A percentile compares a stretch with the other conserved stretches of the same genome.
Conservation (phyloP, 2,329 filamentous ascomycete genomes). For the Venturia carpophila region DNA sequence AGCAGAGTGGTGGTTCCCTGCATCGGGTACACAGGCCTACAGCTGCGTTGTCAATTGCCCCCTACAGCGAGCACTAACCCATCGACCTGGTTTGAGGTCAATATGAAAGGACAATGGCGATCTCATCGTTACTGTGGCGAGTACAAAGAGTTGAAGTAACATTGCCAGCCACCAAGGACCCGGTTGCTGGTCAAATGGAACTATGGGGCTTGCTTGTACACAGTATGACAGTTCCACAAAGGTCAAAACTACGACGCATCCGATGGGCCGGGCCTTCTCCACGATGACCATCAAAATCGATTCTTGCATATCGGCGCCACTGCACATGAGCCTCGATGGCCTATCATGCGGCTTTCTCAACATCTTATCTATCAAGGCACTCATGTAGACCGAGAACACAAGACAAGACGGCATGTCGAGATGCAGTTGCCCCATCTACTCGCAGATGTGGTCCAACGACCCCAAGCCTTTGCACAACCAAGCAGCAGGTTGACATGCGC, state of each 20-base stretch:
- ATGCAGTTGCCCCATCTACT: not conserved
- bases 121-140: not conserved
- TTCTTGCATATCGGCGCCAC: not conserved
- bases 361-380: not conserved
- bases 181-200: conserved; percentile 6
- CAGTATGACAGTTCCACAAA: conserved; percentile 11
- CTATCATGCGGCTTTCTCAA: conserved; percentile 5
- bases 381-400: conserved; percentile 3
- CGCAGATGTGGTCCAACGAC: conserved; percentile 1
- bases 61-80: not conserved
- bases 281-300: conserved; percentile 1
- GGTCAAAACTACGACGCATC: conserved; percentile 9
- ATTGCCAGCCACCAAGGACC: conserved; percentile 12
- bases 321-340: conserved; percentile 3
- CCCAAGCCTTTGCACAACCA: conserved; percentile 7
- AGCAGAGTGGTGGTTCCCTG: not conserved
- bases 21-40: not conserved
- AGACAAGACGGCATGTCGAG: conserved; percentile 4
- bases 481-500: conserved; percentile 12
- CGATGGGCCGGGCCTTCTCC: not conserved
- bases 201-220: conserved; percentile 12
- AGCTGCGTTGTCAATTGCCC: not conserved
- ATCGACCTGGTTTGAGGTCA: not conserved
- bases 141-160: conserved; percentile 5
- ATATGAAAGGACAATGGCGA: not conserved